Conservation (phyloP, 257 asterid species). For the Osmanthus fragrans region DNA sequence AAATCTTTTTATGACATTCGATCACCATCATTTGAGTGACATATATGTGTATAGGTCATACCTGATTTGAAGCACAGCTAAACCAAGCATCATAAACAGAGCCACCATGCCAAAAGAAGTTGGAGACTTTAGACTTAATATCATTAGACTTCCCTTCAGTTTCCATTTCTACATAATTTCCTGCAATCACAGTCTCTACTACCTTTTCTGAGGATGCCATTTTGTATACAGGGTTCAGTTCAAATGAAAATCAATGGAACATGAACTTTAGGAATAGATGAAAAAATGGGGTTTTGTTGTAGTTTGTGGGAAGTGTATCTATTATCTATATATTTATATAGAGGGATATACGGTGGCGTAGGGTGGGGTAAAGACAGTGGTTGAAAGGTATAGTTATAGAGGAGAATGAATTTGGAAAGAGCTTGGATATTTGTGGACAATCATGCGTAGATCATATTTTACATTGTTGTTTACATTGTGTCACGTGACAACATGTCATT, state of each 20-base stretch:
- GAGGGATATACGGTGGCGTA: neutral
- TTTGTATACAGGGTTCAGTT: neutral
- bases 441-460: too few species aligned
- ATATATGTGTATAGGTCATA: neutral
- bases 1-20: too few species aligned
- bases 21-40: too few species aligned
- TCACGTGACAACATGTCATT: too few species aligned
- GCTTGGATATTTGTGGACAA: constrained; percentile 17
- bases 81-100: constrained; percentile 95
- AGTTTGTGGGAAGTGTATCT: neutral
- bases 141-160: constrained; percentile 51
- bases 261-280: neutral
- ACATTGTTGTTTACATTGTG: too few species aligned
- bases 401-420: constrained; percentile 46
- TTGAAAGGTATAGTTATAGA: neutral
- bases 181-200: constrained; percentile 64
- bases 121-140: constrained; percentile 55
- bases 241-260: neutral
- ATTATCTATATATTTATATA: constrained; percentile 16
- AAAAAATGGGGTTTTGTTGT: neutral
- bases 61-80: constrained; percentile 95
- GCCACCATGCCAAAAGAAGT: constrained; percentile 90
- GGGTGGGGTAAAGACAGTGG: neutral
- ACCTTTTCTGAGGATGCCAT: constrained; percentile 70
- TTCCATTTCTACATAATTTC: constrained; percentile 82